Conservation (phyloP, 768 basidiomycete genomes). For the Boletus rubescentipes region DNA sequence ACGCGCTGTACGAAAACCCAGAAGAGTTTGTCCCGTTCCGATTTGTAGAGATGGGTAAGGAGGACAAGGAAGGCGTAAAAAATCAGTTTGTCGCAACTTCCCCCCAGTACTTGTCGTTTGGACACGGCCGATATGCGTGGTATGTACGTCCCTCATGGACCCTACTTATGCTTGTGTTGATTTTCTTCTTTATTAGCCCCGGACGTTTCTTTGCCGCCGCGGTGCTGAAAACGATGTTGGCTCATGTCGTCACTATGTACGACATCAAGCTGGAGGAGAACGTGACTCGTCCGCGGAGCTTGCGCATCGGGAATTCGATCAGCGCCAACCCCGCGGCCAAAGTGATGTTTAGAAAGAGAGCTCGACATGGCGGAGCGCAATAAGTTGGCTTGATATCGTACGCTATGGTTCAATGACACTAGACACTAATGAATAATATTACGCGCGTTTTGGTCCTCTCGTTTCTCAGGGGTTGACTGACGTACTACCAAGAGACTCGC, state of each 20-base stretch:
- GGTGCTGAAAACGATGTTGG: conserved; percentile 46
- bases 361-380: not conserved
- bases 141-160: conserved; percentile 8
- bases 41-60: conserved; percentile 38
- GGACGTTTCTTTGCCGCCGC: conserved; percentile 41
- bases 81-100: conserved; percentile 36
- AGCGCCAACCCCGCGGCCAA: not conserved
- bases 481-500: no score
- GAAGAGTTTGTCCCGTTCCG: conserved; percentile 22
- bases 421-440: not conserved
- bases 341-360: conserved; percentile 9
- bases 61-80: conserved; percentile 31
- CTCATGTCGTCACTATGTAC: conserved; percentile 37
- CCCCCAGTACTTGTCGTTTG: conserved; percentile 36
- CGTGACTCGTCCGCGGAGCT: not conserved
- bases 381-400: not conserved
- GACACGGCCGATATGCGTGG: conserved; percentile 26
- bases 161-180: not conserved
- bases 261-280: conserved; percentile 9
- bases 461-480: not conserved
- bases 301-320: not conserved
- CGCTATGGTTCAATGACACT: not conserved
- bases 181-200: not conserved
- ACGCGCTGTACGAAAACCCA: conserved; percentile 30
- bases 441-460: not conserved